Percentiles rank a stretch among this genome's conserved stretches.
These are phyloP conservation scores for Phaeosphaeriaceae sp. DNA, from an alignment of 2,329 filamentous ascomycete genomes.

Conservation along the genomic window DNA sequence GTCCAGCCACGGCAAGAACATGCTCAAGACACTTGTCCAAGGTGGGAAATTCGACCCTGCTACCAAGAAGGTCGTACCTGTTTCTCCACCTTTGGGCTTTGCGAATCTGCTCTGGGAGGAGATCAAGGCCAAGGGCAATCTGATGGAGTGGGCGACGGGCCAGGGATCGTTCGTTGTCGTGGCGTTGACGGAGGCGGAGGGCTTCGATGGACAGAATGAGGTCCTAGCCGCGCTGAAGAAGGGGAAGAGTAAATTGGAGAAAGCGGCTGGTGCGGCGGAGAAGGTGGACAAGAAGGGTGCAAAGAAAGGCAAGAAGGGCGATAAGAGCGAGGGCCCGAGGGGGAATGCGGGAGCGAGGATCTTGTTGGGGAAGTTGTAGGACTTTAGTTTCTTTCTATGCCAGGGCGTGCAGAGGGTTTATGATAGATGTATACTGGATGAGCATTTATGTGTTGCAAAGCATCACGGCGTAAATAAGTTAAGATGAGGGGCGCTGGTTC, in stretches of 20 bases:
- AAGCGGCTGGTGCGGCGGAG: slow-evolving; percentile 59
- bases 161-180: slow-evolving; percentile 87
- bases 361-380: slow-evolving; percentile 53
- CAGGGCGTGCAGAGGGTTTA: too few species aligned
- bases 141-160: slow-evolving; percentile 85
- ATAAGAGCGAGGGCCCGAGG: slow-evolving; percentile 45
- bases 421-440: too few species aligned
- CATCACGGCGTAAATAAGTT: too few species aligned
- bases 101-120: slow-evolving; percentile 80
- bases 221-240: slow-evolving; percentile 75
- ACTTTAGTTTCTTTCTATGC: too few species aligned
- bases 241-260: slow-evolving; percentile 73
- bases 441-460: too few species aligned
- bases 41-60: slow-evolving; percentile 85
- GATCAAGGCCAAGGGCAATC: slow-evolving; percentile 77
- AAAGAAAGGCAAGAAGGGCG: slow-evolving; percentile 48
- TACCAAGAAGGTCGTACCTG: slow-evolving; percentile 71
- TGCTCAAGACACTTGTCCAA: slow-evolving; percentile 90
- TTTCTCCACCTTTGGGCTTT: slow-evolving; percentile 81
- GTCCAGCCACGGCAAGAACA: slow-evolving; percentile 72
- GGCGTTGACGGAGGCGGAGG: slow-evolving; percentile 74
- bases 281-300: slow-evolving; percentile 45
- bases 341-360: slow-evolving; percentile 58
- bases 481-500: too few species aligned
- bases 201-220: slow-evolving; percentile 71